Base-by-base conservation (phyloP, 2,329 filamentous ascomycete species). In the Fonsecaea nubica region DNA sequence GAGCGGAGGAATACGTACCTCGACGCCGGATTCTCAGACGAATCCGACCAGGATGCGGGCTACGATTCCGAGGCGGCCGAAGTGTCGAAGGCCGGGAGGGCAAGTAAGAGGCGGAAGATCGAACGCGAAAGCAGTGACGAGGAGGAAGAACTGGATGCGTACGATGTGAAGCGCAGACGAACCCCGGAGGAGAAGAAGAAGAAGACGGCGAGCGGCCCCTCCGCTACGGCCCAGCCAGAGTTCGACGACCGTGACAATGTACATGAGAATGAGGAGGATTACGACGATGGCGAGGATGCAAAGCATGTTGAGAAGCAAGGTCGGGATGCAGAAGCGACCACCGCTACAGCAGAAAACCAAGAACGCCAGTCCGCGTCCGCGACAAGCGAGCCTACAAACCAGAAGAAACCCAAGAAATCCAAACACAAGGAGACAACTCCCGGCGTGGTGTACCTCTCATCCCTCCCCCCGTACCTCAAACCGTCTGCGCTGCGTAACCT, bases 341-440 rank as follows among this genome's bases (percentile, higher is more conserved):
- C 87, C 81, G 75, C 25, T 25, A 25, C 89, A 89, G 58, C 81
- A 75, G 72, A 90, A 86, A 62, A 87, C 80, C 61, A 89, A 54
- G 58, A 53, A 38, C n/a, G 15, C 18, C 13, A 56, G 58, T 25
- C 30, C 8, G 32, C 18, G 21, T 25, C 45, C 45, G 13, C 12
- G 15, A 50, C 45, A 10, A 10, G 18, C 45, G 45, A 13, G 21
- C 45, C 18, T 10, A 4, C 45, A 12, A 18, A 32, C 35, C 25
- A 35, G 48, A 61, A 45, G 45, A 45, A 58, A 53, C 10, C 38
- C 57, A 54, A 21, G 9, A 40, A 52, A 7, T 36, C 48, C 32
- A 59, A 55, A 40, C 56, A 58, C 42, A 57, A 83, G 42, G 58
- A 52, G 33, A 65, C 56, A 9, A 59, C 38, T 32, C 68, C 70